A percentile compares a stretch with the other conserved stretches of the same genome.
Evolutionary conservation across 306 rosid species (phyloP).

Genomic region (Cyamopsis tetragonoloba): DNA sequence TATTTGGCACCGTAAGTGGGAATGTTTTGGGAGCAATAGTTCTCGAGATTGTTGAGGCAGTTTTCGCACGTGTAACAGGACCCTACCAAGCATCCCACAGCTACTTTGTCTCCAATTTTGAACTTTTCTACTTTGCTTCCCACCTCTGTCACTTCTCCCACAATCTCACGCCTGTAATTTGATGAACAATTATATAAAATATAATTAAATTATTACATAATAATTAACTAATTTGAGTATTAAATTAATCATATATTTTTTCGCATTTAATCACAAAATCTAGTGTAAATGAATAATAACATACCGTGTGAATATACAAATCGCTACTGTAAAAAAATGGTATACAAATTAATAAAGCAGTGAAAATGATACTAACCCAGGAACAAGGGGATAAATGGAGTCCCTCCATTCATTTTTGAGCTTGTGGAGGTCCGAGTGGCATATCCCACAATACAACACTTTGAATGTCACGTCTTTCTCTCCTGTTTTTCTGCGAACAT

Average conservation of each 20-base stretch:
- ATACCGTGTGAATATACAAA: too few species aligned
- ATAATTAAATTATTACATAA: too few species aligned
- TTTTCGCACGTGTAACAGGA: constrained; percentile 37
- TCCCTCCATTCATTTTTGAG: constrained; percentile 35
- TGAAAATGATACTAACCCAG: constrained; percentile 30
- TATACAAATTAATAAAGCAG: too few species aligned
- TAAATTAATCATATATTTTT: too few species aligned
- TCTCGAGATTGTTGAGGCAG: constrained; percentile 31
- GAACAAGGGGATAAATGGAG: constrained; percentile 34
- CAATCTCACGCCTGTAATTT: constrained; percentile 39
- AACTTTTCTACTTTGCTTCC: constrained; percentile 38
- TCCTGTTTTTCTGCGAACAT: constrained; percentile 23
- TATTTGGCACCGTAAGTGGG: constrained; percentile 9
- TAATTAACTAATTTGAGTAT: too few species aligned
- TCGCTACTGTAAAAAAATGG: too few species aligned
- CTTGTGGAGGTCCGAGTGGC: constrained; percentile 43
- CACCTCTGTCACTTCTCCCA: constrained; percentile 41
- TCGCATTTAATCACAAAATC: too few species aligned
- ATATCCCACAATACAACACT: constrained; percentile 45
- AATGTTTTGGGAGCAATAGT: constrained; percentile 30
- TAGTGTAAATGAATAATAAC: too few species aligned
- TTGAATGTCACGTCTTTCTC: constrained; percentile 36
- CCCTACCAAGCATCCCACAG: constrained; percentile 40
- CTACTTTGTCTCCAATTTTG: constrained; percentile 43
- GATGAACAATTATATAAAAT: background rate